Evolutionary conservation across 106 monocot genomes (phyloP).

Genomic region (Alisma plantagoaquatica): DNA sequence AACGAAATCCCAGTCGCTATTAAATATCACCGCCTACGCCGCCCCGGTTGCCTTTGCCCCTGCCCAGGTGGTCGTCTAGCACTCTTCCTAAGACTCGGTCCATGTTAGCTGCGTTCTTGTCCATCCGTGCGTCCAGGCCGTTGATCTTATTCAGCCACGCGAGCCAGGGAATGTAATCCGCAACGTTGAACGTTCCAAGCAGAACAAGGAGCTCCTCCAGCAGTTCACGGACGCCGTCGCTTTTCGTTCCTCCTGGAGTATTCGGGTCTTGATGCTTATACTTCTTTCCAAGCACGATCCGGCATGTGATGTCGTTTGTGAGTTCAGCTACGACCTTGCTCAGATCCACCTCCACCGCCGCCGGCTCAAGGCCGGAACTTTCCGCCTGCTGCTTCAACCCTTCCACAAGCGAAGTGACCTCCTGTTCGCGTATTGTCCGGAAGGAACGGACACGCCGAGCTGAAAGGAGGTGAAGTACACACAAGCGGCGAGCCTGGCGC

Average conservation of each 20-base stretch:
- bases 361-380: background rate
- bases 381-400: no score
- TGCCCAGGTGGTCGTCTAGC: background rate
- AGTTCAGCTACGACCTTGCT: background rate
- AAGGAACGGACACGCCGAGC: background rate
- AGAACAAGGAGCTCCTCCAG: background rate
- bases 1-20: constrained; percentile 4
- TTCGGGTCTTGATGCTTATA: background rate
- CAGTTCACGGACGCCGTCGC: background rate
- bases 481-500: background rate
- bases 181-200: background rate
- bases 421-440: background rate
- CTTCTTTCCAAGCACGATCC: background rate
- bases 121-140: background rate
- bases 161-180: background rate
- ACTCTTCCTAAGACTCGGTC: background rate
- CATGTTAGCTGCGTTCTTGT: background rate
- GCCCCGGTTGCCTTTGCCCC: no score
- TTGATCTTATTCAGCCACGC: background rate
- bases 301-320: background rate
- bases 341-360: background rate
- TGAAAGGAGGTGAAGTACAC: background rate
- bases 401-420: background rate
- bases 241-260: background rate
- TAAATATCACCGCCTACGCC: background rate